Conservation (phyloP, 495 filamentous ascomycete genomes). For the Neurospora sp. region DNA sequence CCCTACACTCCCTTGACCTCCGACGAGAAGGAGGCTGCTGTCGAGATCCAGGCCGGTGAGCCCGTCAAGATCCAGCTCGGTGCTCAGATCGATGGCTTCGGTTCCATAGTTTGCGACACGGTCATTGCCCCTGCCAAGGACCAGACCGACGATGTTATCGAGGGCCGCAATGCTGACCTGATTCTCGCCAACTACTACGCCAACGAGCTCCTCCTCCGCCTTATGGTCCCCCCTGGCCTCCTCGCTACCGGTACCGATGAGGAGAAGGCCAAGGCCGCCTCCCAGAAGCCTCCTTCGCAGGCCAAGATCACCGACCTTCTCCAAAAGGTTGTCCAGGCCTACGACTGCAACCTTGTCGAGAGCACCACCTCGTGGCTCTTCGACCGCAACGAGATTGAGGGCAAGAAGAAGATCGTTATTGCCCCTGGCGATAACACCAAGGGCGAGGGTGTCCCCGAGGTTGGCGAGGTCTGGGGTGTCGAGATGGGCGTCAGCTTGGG, state of each 20-base stretch:
- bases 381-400: constrained; percentile 93
- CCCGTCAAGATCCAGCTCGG: constrained; percentile 92
- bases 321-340: constrained; percentile 84
- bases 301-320: constrained; percentile 73
- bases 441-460: constrained; percentile 80
- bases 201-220: constrained; percentile 83
- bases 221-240: constrained; percentile 83
- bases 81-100: constrained; percentile 95
- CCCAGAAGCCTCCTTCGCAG: constrained; percentile 70
- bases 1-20: constrained; percentile 88
- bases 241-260: constrained; percentile 77
- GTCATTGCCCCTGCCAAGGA: constrained; percentile 58
- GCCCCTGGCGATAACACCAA: constrained; percentile 76
- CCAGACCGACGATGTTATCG: constrained; percentile 45
- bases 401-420: constrained; percentile 95
- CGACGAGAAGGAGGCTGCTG: constrained; percentile 72
- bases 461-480: constrained; percentile 96
- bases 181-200: constrained; percentile 87
- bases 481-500: constrained; percentile 89
- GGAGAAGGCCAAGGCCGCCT: constrained; percentile 85
- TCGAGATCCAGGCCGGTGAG: constrained; percentile 71
- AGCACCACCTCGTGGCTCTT: constrained; percentile 96
- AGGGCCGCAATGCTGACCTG: constrained; percentile 72
- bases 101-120: constrained; percentile 91
- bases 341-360: constrained; percentile 89